A percentile compares a stretch with the other conserved stretches of the same genome.
Evolutionary conservation across 345 rosid species (phyloP).

Genomic region (Conringia planisiliqua): DNA sequence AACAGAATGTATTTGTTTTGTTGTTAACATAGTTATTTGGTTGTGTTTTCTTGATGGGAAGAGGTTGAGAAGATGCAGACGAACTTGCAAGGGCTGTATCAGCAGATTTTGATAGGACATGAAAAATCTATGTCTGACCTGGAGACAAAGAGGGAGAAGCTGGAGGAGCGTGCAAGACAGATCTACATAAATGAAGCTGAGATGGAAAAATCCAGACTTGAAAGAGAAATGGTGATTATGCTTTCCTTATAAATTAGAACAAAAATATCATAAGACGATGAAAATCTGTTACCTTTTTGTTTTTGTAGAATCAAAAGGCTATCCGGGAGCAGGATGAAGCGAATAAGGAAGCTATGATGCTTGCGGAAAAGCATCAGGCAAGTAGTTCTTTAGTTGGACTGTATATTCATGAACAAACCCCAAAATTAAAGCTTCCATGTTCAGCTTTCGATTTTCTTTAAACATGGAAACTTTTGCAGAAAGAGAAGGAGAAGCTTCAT

Average conservation of each 20-base stretch:
- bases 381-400: background rate
- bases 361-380: constrained; percentile 66
- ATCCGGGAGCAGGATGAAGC: constrained; percentile 65
- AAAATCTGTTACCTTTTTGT: background rate
- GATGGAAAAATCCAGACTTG: constrained; percentile 40
- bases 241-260: background rate
- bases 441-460: background rate
- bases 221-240: constrained; percentile 46
- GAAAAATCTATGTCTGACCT: constrained; percentile 35
- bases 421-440: background rate
- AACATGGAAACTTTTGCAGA: constrained; percentile 39
- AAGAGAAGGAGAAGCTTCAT: constrained; percentile 53
- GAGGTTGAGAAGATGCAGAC: constrained; percentile 43
- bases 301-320: constrained; percentile 53
- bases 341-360: constrained; percentile 40
- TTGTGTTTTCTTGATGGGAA: constrained; percentile 30
- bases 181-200: constrained; percentile 43
- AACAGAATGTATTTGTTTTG: background rate
- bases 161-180: constrained; percentile 41
- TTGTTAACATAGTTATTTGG: background rate
- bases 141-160: constrained; percentile 32
- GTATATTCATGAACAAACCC: background rate
- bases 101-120: constrained; percentile 45
- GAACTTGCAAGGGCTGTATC: constrained; percentile 31
- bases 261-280: background rate